Conservation (phyloP, 208 protist genomes). For the Trichomonas tenax region DNA sequence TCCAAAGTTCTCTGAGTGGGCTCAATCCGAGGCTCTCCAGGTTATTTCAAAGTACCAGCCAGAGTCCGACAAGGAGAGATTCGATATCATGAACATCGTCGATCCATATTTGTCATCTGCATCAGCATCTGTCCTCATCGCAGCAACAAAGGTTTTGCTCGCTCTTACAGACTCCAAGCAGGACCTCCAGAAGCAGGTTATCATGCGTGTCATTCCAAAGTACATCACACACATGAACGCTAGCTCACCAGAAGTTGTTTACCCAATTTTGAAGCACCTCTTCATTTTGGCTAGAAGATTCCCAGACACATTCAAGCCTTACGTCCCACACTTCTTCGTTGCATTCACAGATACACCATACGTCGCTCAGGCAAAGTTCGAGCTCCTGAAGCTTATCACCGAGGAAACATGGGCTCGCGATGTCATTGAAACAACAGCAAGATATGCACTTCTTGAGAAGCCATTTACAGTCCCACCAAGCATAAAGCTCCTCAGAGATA, state of each 20-base stretch:
- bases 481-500: neutral
- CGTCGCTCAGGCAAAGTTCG: neutral
- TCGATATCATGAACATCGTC: slow-evolving; percentile 15
- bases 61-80: neutral
- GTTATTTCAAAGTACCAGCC: neutral
- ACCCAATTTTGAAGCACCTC: neutral
- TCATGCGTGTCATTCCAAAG: neutral
- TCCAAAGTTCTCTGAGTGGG: slow-evolving; percentile 1
- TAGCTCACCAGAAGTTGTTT: neutral
- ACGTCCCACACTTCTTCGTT: neutral
- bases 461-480: neutral
- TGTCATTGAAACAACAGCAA: neutral
- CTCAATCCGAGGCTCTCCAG: neutral
- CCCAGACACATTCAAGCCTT: neutral
- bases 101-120: neutral
- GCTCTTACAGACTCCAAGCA: neutral
- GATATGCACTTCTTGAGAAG: neutral
- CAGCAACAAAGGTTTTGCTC: neutral
- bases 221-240: neutral
- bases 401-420: neutral
- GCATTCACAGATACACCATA: neutral
- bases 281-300: neutral
- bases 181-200: neutral
- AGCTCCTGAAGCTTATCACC: neutral
- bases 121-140: neutral